A percentile compares a stretch with the other conserved stretches of the same genome.
phyloP scores from a whole-genome alignment of 352 stramenopile genomes.

The Phytophthora hybrid region DNA sequence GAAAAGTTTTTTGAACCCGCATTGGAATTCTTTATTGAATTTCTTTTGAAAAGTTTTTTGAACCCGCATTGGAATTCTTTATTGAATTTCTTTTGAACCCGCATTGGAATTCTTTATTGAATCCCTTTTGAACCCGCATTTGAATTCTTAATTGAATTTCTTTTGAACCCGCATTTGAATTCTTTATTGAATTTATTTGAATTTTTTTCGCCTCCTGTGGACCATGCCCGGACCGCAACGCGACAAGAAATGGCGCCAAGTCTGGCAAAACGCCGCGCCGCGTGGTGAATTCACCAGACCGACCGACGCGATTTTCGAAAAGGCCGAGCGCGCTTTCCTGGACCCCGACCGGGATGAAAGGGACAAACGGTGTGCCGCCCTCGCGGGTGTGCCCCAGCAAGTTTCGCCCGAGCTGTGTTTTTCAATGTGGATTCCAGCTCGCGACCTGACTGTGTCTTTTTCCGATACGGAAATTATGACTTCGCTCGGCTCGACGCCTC shows the following conservation, averaged over 20 bases:
- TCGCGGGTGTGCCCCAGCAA: constrained; percentile 8
- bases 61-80: too few relatives aligned
- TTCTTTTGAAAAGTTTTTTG: too few relatives aligned
- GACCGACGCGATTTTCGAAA: constrained; percentile 12
- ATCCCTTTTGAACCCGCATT: too few relatives aligned
- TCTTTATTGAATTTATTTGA: too few relatives aligned
- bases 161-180: too few relatives aligned
- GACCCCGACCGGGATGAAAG: neutral
- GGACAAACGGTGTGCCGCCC: constrained; percentile 12
- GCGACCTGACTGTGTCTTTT: neutral
- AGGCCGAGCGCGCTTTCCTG: constrained; percentile 14
- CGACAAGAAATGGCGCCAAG: constrained; percentile 4
- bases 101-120: too few relatives aligned
- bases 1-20: too few relatives aligned
- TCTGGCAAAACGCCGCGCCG: neutral
- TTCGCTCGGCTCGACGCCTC: constrained; percentile 9
- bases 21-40: too few relatives aligned
- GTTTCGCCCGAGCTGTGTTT: constrained; percentile 13
- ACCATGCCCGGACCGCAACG: neutral
- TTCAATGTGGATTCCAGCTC: constrained; percentile 25
- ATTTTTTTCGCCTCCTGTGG: neutral
- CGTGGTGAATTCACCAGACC: neutral
- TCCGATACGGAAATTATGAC: constrained; percentile 33
- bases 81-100: too few relatives aligned
- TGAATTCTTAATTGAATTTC: too few relatives aligned